These are phyloP conservation scores for Cryptococcus jaspeensis DNA, from an alignment of 1,284 basidiomycete species.

Conservation along the genomic window DNA sequence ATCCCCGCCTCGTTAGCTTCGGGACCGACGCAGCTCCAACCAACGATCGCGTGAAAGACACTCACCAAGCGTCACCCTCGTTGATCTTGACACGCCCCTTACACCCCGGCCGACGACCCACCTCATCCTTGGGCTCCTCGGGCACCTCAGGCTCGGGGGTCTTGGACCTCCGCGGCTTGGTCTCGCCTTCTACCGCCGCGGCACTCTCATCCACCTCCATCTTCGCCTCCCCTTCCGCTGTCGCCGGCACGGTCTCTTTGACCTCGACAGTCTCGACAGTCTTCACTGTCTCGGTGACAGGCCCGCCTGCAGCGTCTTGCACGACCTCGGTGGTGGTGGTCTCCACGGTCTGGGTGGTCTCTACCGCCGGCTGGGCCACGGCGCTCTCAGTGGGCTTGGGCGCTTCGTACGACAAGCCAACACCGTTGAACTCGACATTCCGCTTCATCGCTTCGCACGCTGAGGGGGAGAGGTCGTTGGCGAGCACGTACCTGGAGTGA, in stretches of 20 bases:
- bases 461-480: conserved; percentile 84
- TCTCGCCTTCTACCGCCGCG: conserved; percentile 19
- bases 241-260: neutral
- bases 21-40: neutral
- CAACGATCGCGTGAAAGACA: conserved; percentile 7
- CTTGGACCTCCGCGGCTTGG: neutral
- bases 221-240: conserved; percentile 17
- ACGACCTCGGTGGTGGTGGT: neutral
- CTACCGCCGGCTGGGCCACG: neutral
- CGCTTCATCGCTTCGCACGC: conserved; percentile 84
- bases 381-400: neutral
- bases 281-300: conserved; percentile 5
- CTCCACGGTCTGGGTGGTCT: neutral
- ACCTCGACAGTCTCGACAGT: conserved; percentile 21
- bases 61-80: conserved; percentile 89
- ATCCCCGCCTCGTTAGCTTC: neutral
- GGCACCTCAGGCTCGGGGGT: conserved; percentile 18
- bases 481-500: conserved; percentile 72
- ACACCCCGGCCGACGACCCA: conserved; percentile 44
- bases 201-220: conserved; percentile 22
- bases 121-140: conserved; percentile 22
- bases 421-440: conserved; percentile 85
- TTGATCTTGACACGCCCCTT: conserved; percentile 72
- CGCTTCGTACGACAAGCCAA: conserved; percentile 52
- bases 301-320: neutral